phyloP scores from a whole-genome alignment of 345 rosid species.

The Pseudoturritis turrita region DNA sequence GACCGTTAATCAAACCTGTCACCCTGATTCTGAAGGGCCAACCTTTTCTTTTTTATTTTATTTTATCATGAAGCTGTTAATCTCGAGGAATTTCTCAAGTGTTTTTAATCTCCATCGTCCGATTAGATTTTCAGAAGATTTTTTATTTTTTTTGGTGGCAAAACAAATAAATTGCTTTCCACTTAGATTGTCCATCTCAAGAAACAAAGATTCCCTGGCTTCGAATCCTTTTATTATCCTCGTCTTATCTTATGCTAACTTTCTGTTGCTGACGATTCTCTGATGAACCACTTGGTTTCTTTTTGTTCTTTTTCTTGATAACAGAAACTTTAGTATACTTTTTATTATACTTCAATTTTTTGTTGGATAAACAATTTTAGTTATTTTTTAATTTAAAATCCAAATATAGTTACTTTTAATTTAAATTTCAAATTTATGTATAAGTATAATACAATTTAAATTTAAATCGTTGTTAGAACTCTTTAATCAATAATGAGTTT shows the following conservation, averaged over 20 bases:
- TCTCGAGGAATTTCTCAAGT: neutral
- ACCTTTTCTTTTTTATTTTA: neutral
- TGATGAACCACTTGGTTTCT: neutral
- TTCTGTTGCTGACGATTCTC: slow-evolving; percentile 26
- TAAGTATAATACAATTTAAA: too few relatives aligned
- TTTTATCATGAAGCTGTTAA: slow-evolving; percentile 1
- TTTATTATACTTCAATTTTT: too few relatives aligned
- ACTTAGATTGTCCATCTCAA: slow-evolving; percentile 5
- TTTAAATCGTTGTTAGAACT: too few relatives aligned
- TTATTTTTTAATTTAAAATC: too few relatives aligned
- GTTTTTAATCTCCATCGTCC: slow-evolving; percentile 6
- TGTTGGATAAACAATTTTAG: too few relatives aligned
- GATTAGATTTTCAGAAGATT: neutral
- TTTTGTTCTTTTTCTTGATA: neutral
- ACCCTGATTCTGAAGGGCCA: slow-evolving; percentile 13
- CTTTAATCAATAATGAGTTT: too few relatives aligned
- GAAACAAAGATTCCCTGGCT: slow-evolving; percentile 11
- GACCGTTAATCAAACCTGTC: slow-evolving; percentile 16
- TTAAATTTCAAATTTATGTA: too few relatives aligned
- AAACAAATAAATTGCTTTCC: neutral
- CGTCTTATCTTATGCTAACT: slow-evolving; percentile 1
- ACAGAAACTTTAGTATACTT: too few relatives aligned
- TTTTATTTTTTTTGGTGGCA: neutral
- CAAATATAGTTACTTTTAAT: too few relatives aligned
- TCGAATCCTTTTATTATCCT: slow-evolving; percentile 14